Percentiles rank a stretch among this genome's conserved stretches.
phyloP scores from a whole-genome alignment of 2,329 filamentous ascomycete species.

The Nigrospora oryzae region DNA sequence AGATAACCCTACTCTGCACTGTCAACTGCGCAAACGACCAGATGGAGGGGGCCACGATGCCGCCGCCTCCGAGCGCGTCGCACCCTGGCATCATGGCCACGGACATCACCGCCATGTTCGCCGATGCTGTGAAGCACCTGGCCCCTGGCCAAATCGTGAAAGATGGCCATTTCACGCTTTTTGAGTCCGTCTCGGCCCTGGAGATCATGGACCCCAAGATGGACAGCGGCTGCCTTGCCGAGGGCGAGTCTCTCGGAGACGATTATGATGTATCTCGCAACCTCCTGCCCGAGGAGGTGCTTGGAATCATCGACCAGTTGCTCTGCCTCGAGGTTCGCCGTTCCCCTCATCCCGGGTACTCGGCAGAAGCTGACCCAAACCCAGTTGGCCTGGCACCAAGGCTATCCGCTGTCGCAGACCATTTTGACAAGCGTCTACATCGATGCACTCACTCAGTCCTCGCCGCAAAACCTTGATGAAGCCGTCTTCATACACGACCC shows the following conservation, averaged over 20 bases:
- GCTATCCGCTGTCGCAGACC: slow-evolving; percentile 92
- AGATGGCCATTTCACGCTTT: slow-evolving; percentile 88
- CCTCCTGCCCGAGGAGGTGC: slow-evolving; percentile 67
- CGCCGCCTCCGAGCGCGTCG: slow-evolving; percentile 30
- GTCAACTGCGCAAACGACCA: slow-evolving; percentile 7
- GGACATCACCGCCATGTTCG: slow-evolving; percentile 52
- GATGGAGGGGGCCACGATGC: slow-evolving; percentile 9
- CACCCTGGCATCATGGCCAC: slow-evolving; percentile 43
- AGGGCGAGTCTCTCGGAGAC: slow-evolving; percentile 75
- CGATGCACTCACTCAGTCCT: slow-evolving; percentile 69
- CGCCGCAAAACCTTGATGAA: slow-evolving; percentile 53
- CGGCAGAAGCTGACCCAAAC: not conserved
- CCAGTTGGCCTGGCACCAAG: slow-evolving; percentile 91
- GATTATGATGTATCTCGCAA: slow-evolving; percentile 65
- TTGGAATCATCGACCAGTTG: slow-evolving; percentile 92
- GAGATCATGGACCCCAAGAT: slow-evolving; percentile 99
- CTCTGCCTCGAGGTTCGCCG: slow-evolving; percentile 70
- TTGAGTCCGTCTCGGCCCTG: slow-evolving; percentile 83
- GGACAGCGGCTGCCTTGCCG: slow-evolving; percentile 81
- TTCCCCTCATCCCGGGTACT: not conserved
- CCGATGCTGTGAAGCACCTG: slow-evolving; percentile 47
- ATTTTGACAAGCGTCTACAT: slow-evolving; percentile 89
- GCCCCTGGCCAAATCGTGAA: slow-evolving; percentile 78
- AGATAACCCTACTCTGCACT: not conserved
- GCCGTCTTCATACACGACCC: slow-evolving; percentile 45